Conservation (phyloP, 768 basidiomycete genomes). For the Boletus insuetus region DNA sequence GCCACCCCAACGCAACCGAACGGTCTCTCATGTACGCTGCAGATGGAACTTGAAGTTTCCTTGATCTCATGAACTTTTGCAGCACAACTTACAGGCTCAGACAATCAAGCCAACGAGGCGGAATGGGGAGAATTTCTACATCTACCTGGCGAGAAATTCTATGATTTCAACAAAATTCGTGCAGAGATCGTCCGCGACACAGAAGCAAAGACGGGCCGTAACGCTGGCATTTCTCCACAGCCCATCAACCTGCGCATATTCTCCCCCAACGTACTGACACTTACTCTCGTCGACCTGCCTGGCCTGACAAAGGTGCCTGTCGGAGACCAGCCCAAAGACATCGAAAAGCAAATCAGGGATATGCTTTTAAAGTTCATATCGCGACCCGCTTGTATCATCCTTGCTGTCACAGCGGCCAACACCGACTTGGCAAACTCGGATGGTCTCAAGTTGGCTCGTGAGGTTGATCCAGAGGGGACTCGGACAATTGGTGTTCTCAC, state of each 20-base stretch:
- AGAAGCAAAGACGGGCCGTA: constrained; percentile 97
- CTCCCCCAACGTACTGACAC: constrained; percentile 95
- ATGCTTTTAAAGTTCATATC: constrained; percentile 96
- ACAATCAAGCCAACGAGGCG: constrained; percentile 81
- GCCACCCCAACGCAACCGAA: constrained; percentile 46
- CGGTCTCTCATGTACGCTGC: constrained; percentile 41
- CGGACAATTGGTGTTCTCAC: constrained; percentile 98
- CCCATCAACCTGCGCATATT: constrained; percentile 98
- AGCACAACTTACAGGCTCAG: constrained; percentile 43
- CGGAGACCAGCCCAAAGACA: constrained; percentile 95
- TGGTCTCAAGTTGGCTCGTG: constrained; percentile 91
- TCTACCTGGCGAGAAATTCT: constrained; percentile 95
- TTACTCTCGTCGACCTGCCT: constrained; percentile 96
- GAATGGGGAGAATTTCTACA: constrained; percentile 99
- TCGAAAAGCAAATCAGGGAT: constrained; percentile 95
- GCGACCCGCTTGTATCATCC: constrained; percentile 92
- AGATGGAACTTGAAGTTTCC: background rate
- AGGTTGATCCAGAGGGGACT: constrained; percentile 95
- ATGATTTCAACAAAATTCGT: constrained; percentile 95
- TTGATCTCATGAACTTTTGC: constrained; percentile 5
- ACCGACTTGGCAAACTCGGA: constrained; percentile 98
- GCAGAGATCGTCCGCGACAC: constrained; percentile 97
- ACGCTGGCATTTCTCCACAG: constrained; percentile 95
- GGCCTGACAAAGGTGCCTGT: constrained; percentile 95
- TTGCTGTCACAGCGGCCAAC: constrained; percentile 95